Base-by-base conservation (phyloP, 345 rosid genomes). In the Heritiera littoralis region DNA sequence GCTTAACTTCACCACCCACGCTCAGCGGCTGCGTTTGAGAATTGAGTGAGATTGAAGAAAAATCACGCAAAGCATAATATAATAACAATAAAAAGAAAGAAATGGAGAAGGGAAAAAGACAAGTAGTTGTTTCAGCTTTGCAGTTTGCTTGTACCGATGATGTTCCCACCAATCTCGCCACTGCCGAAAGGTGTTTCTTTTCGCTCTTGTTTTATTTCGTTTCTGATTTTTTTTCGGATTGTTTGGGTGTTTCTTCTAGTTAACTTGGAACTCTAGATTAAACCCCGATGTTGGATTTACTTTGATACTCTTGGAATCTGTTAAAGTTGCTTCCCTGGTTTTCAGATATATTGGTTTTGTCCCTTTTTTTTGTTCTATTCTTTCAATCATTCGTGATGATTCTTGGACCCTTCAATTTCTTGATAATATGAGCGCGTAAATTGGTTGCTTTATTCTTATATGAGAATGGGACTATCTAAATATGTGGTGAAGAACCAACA, bases 91-190 rank as follows among this genome's bases (percentile, higher is more conserved):
- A 45, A 20, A 20, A 35, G 7, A 40, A 58, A 61, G 20, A 79
- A 63, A 84, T 84, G 87, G 86, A 84, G 70, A 83, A 71, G 7
- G 86, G 81, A 58, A 55, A 79, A 23, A 52, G 94, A 75, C 83
- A 88, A 71, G 97, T 88, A 72, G 86, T 76, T 80, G 95, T 94
- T 43, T 88, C 95, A 11, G 89, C 97, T 71, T 81, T 92, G 17
- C 99, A 96, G 72, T 94, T 92, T 84, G 89, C 92, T 67, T 96
- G 98, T 86, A 85, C 94, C 52, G 98, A 92, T 52, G 92, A 96
- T 66, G 75, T 87, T 84, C 86, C 98, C 85, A 54, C 91, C 78
- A 90, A 92, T 78, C 80, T 94, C 80, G 86, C 91, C 85, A 76
- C 88, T 51, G 98, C 94, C 43, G 98, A 94, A 66, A 84, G 98